phyloP scores from a whole-genome alignment of 345 rosid species.

The Citrus reticulata region DNA sequence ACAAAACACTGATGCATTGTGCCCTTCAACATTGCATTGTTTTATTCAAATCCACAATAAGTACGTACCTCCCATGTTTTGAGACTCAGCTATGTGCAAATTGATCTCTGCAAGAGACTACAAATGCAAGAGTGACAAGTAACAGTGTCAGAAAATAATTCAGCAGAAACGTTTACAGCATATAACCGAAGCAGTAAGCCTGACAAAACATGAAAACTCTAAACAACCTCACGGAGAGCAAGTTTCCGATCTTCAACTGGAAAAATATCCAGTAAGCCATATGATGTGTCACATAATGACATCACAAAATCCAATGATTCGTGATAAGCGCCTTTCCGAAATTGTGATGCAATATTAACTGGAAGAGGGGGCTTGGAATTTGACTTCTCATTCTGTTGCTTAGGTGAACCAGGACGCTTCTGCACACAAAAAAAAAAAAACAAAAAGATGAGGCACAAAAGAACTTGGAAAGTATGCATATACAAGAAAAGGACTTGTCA shows the following conservation, averaged over 20 bases:
- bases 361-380: constrained; percentile 81
- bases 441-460: constrained; percentile 3
- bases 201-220: constrained; percentile 4
- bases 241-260: constrained; percentile 95
- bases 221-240: constrained; percentile 87
- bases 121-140: constrained; percentile 30
- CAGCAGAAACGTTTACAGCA: constrained; percentile 1
- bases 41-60: constrained; percentile 12
- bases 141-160: constrained; percentile 25
- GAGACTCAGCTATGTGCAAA: constrained; percentile 69
- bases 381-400: constrained; percentile 64
- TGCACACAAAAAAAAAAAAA: constrained; percentile 27
- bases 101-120: constrained; percentile 96
- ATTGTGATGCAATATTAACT: constrained; percentile 60
- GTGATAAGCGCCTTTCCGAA: constrained; percentile 88
- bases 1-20: neutral
- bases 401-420: constrained; percentile 89
- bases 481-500: constrained; percentile 6
- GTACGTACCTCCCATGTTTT: constrained; percentile 75
- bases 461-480: constrained; percentile 1
- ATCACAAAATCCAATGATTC: constrained; percentile 95
- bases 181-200: constrained; percentile 3
- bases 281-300: constrained; percentile 87
- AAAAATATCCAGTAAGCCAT: constrained; percentile 93
- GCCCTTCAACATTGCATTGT: constrained; percentile 7